Evolutionary conservation across 306 rosid species (phyloP).

Genomic region (Trifolium fragiferum): DNA sequence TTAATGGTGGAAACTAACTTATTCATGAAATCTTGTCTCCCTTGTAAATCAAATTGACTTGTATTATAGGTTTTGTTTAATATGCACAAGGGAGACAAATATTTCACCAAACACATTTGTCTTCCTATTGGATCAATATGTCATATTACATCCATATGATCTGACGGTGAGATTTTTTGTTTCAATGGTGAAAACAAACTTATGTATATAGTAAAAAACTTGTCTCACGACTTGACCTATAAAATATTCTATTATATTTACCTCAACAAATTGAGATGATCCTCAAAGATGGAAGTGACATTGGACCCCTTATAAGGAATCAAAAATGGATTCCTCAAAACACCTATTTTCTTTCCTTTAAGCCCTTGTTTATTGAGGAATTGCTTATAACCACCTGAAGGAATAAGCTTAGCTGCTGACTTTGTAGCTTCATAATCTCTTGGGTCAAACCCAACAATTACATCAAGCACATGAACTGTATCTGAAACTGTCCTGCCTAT

Average conservation of each 20-base stretch:
- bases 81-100: too few species aligned
- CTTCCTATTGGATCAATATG: too few species aligned
- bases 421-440: constrained; percentile 60
- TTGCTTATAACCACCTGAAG: constrained; percentile 63
- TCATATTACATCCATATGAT: too few species aligned
- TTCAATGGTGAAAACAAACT: too few species aligned
- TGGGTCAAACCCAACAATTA: constrained; percentile 68
- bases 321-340: constrained; percentile 61
- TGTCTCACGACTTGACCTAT: too few species aligned
- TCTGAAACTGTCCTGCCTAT: constrained; percentile 79
- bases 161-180: too few species aligned
- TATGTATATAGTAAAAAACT: too few species aligned
- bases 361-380: constrained; percentile 63
- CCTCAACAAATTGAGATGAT: constrained; percentile 53
- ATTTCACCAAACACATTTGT: too few species aligned
- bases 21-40: too few species aligned
- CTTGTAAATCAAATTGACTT: too few species aligned
- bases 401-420: constrained; percentile 55
- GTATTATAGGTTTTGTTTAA: too few species aligned
- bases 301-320: constrained; percentile 44
- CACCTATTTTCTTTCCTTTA: constrained; percentile 68
- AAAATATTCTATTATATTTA: constrained; percentile 19
- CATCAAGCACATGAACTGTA: constrained; percentile 75
- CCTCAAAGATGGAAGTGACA: constrained; percentile 52
- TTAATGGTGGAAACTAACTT: too few species aligned